phyloP scores from a whole-genome alignment of 2,329 filamentous ascomycete genomes.

The Curvularia lunata region DNA sequence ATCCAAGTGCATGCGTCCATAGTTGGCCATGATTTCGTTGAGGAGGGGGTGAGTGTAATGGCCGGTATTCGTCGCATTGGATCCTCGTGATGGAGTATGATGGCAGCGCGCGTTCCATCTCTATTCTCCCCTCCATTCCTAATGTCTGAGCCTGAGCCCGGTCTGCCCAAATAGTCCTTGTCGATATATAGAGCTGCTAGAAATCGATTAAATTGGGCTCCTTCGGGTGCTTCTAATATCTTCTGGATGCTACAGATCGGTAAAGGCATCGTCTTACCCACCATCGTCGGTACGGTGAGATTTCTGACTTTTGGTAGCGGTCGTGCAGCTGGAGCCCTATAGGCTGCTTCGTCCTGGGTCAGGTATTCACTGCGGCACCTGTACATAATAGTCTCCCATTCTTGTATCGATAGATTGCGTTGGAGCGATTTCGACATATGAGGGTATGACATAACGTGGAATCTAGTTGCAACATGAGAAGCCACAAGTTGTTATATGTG shows the following conservation, averaged over 20 bases:
- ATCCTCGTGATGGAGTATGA: background rate
- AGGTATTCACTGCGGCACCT: no score
- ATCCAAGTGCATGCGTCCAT: background rate
- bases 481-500: background rate
- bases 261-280: background rate
- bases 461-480: background rate
- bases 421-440: background rate
- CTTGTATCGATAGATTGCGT: background rate
- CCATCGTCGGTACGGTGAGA: background rate
- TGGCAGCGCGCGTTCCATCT: background rate
- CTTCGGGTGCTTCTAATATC: no score
- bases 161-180: background rate
- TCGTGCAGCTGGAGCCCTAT: no score
- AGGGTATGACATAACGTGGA: no score
- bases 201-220: no score
- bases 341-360: no score
- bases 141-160: background rate
- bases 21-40: background rate
- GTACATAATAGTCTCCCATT: no score
- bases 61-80: background rate
- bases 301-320: background rate
- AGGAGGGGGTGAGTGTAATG: background rate
- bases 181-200: no score
- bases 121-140: background rate
- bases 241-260: background rate